phyloP scores from a whole-genome alignment of 148 eudicot genomes.

The Vaccinium myrtillus region DNA sequence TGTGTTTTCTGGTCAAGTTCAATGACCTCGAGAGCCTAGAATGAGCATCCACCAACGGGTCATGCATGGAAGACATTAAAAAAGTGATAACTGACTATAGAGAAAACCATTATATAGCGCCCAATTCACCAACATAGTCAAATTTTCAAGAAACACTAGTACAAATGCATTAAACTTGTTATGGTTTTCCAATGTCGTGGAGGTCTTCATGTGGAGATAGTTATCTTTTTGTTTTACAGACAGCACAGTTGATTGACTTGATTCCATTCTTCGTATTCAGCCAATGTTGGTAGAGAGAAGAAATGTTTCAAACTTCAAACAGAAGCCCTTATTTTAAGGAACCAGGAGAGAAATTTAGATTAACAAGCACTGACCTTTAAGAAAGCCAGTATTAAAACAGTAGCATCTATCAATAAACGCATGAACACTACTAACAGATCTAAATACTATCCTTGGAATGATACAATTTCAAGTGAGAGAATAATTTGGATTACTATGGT shows the following conservation, averaged over 20 bases:
- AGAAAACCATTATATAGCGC: background rate
- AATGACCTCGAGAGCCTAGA: constrained; percentile 86
- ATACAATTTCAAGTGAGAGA: background rate
- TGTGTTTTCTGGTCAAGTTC: constrained; percentile 77
- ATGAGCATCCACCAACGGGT: background rate
- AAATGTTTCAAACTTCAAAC: background rate
- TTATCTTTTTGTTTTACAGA: no score
- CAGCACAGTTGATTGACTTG: no score
- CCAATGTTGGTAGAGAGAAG: background rate
- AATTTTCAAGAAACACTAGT: background rate
- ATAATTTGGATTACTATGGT: background rate
- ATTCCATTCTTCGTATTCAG: background rate
- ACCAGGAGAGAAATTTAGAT: background rate
- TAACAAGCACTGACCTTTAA: background rate
- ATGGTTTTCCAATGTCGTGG: background rate
- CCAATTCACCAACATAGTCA: background rate
- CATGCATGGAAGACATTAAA: background rate
- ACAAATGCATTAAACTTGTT: background rate
- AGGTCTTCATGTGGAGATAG: background rate
- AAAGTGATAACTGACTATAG: background rate
- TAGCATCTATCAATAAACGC: background rate
- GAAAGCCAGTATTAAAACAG: background rate
- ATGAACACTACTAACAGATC: background rate
- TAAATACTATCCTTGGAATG: background rate
- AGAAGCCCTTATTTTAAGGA: background rate